Percentiles rank a stretch among this genome's conserved stretches.
Conservation (phyloP, 345 rosid species). For the Theobroma cacao region DNA sequence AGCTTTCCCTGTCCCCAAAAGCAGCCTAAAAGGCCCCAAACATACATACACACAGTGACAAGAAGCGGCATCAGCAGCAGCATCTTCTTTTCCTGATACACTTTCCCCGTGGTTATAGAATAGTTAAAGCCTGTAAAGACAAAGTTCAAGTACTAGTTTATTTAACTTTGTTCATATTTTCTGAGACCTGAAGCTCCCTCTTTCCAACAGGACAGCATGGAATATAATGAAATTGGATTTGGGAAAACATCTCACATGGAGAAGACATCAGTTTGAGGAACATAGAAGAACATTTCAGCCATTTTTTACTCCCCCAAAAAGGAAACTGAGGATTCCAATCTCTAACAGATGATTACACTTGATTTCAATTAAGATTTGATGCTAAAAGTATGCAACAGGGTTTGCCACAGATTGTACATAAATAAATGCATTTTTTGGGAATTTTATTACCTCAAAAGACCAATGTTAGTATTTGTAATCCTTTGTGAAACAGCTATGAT, state of each 20-base stretch:
- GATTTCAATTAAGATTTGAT: slow-evolving; percentile 1
- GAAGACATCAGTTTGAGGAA: neutral
- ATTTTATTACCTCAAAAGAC: neutral
- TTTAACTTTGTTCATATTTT: neutral
- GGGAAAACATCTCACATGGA: neutral
- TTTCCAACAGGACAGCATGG: neutral
- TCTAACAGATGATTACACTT: neutral
- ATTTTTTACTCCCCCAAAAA: neutral
- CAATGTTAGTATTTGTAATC: neutral
- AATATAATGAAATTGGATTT: neutral
- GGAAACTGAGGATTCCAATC: neutral
- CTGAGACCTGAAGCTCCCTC: neutral
- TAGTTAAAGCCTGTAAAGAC: neutral
- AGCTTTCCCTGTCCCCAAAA: neutral
- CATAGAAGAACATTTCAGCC: neutral
- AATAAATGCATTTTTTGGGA: neutral
- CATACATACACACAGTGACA: neutral
- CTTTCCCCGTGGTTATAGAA: neutral
- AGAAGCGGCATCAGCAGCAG: neutral
- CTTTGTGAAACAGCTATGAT: slow-evolving; percentile 8
- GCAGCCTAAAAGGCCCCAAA: neutral
- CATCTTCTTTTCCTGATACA: neutral
- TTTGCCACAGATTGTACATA: neutral
- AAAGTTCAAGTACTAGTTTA: neutral
- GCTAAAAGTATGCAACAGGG: neutral